These are phyloP conservation scores for Penicillium sclerotiorum DNA, from an alignment of 2,329 filamentous ascomycete genomes.

Conservation along the genomic window DNA sequence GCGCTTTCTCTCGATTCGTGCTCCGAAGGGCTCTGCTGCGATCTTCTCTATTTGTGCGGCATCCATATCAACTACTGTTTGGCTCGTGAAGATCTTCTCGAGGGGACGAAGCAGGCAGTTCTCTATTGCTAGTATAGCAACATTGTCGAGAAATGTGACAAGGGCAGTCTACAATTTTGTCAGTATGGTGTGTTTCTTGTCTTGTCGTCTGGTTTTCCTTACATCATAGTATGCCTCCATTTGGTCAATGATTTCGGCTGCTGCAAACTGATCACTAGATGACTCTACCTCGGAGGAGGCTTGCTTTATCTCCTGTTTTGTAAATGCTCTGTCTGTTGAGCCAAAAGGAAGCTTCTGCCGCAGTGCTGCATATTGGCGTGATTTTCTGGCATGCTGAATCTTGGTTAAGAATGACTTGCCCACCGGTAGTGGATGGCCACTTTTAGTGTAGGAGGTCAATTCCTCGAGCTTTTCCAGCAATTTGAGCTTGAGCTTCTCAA, in stretches of 20 bases:
- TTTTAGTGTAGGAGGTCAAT: constrained; percentile 22
- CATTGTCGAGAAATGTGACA: constrained; percentile 51
- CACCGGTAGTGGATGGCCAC: constrained; percentile 28
- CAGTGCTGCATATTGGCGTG: constrained; percentile 10
- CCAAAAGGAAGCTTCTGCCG: not conserved
- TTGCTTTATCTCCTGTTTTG: not conserved
- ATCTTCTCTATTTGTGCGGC: constrained; percentile 38
- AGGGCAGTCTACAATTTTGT: constrained; percentile 33
- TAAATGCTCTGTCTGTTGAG: not conserved
- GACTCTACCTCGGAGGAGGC: not conserved
- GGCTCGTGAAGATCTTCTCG: constrained; percentile 45
- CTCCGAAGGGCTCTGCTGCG: constrained; percentile 35
- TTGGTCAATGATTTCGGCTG: constrained; percentile 47
- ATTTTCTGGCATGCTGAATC: constrained; percentile 9
- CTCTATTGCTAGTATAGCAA: constrained; percentile 54
- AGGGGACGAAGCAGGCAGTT: constrained; percentile 51
- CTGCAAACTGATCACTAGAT: constrained; percentile 32
- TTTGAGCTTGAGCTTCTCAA: constrained; percentile 23
- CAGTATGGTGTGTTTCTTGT: not conserved
- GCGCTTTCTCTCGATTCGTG: constrained; percentile 16
- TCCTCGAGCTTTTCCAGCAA: constrained; percentile 28
- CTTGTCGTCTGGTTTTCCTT: constrained; percentile 7
- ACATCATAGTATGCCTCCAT: constrained; percentile 27
- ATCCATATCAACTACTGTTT: constrained; percentile 38
- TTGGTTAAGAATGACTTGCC: constrained; percentile 13